Base-by-base conservation (phyloP, 495 filamentous ascomycete genomes). In the Astrothelium subdiscretum region DNA sequence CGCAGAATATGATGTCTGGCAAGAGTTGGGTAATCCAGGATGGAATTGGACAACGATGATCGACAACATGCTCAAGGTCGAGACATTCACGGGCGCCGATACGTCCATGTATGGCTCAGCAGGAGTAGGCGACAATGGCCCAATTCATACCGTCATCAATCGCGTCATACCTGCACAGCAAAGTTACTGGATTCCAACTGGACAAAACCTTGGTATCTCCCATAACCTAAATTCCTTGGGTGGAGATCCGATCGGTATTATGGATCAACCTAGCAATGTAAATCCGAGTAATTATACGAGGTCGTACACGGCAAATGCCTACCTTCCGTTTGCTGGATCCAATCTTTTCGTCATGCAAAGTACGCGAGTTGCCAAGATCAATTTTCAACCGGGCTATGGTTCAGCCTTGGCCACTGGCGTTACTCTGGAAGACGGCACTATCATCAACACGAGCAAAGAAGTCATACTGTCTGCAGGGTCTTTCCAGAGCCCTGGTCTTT, bases 401-500 rank as follows among this genome's bases (percentile, higher is more conserved):
- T 31, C 22, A 24, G 31, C 62, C 1, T 27, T 10, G 40, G 67
- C 64, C 4, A 66, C 35, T 43, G 67, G 67, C 10, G 63, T 69
- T 13, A 62, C 62, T 15, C 62, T 43, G 31, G 67, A 64, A n/a
- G 31, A 59, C 13, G 43, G 67, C 18, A 52, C 66, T 20, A 62
- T 31, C 35, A 62, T 83, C 13, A 66, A 2, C 44, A 60, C 76
- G 2, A 68, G 61, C 0, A 73, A 70, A 31, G 72, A 76, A 57
- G 72, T 76, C 58, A 72, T 74, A 26, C 22, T 73, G 1, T 61
- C 67, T 48, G 72, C 71, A 12, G 71, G 73, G n/a, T 63, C 69
- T 0, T 62, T 76, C 42, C 71, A 74, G 22, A 65, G 65, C n/a
- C 73, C 72, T 12, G 71, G 74, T 32, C 42, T 75, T 22, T 63